Evolutionary conservation across 2,329 filamentous ascomycete genomes (phyloP), one percentile per base, ranked within the genome.

Genomic region (Fusarium sp.): DNA sequence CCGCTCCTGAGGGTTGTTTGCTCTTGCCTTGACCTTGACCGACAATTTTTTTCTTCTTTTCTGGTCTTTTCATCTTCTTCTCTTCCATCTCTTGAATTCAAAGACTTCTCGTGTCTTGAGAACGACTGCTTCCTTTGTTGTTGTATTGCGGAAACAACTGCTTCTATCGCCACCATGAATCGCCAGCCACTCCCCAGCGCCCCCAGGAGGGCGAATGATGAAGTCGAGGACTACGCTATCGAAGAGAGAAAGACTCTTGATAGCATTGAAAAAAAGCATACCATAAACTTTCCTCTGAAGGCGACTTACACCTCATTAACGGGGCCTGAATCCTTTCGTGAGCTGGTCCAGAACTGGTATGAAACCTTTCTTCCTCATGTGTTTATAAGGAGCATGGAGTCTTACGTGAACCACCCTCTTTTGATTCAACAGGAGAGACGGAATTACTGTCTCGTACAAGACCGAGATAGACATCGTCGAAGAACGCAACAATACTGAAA

Each of bases 321-420:
- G 2, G 64, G 69, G 4, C 38, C 63, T 13, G 76, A 81, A 63
- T 80, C 80, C 6, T 82, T 83, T 29, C 76, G 80, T 18, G 81
- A 82, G 68, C 65, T 82, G 5, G 70, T 81, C 22, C 80, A 81
- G 56, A 82, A 82, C 66, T 82, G 80, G 81, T 80, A 70, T 33
- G 54, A 42, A 56, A 25, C 13, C 33, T 11, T 25, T 10, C 54
- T 38, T 35, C 18, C 54, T 22, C 20, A 13, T 35, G 20, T n/a
- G 18, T 22, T 35, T 33, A 8, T 35, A 5, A 35, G n/a, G 22
- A 47, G 2, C 42, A 27, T 47, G 4, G 25, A 47, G 42, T 16
- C 42, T 47, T 47, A n/a, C 16, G 13, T 29, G 5, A 29, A 29
- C 25, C 27, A n/a, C 3, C 2, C 8, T 45, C 3, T 33, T 10